These are phyloP conservation scores for Hordeum pubiflorum DNA, from an alignment of 202 grass and related monocot species.

Conservation along the genomic window DNA sequence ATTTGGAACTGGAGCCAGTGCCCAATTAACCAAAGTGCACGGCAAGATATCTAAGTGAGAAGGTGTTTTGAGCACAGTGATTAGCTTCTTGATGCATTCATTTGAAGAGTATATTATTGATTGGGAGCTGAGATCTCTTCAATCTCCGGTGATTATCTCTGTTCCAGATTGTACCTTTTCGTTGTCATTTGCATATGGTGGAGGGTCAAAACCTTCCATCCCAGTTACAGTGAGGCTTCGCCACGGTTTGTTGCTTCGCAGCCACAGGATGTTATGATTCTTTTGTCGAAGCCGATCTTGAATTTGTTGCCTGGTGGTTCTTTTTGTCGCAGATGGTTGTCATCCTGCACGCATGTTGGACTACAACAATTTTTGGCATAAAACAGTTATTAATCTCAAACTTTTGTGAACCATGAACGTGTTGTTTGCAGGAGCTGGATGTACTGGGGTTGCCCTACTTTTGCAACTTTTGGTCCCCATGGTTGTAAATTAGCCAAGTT, in stretches of 20 bases:
- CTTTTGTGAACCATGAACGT: slow-evolving; percentile 8
- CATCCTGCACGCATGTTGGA: not conserved
- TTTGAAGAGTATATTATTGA: slow-evolving; percentile 46
- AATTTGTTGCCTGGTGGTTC: slow-evolving; percentile 40
- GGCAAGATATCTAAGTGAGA: slow-evolving; percentile 11
- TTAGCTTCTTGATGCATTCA: slow-evolving; percentile 33
- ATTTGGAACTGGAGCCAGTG: slow-evolving; percentile 24
- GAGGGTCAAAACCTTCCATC: slow-evolving; percentile 32
- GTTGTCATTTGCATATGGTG: slow-evolving; percentile 34
- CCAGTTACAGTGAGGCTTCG: slow-evolving; percentile 21
- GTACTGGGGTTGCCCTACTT: slow-evolving; percentile 10
- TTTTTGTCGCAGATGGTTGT: slow-evolving; percentile 13
- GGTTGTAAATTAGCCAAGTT: slow-evolving; percentile 40
- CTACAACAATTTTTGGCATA: slow-evolving; percentile 61
- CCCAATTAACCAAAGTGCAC: slow-evolving; percentile 29
- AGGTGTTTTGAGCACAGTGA: slow-evolving; percentile 26
- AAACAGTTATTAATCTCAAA: slow-evolving; percentile 46
- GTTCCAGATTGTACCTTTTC: slow-evolving; percentile 46
- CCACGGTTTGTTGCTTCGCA: slow-evolving; percentile 23
- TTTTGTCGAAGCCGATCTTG: slow-evolving; percentile 34
- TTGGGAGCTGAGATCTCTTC: slow-evolving; percentile 30
- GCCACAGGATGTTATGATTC: slow-evolving; percentile 41
- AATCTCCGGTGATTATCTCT: slow-evolving; percentile 18
- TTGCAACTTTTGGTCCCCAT: slow-evolving; percentile 2
- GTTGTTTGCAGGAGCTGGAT: slow-evolving; percentile 17